These are phyloP conservation scores for Alliaria petiolata DNA, from an alignment of 345 rosid species.

Conservation along the genomic window DNA sequence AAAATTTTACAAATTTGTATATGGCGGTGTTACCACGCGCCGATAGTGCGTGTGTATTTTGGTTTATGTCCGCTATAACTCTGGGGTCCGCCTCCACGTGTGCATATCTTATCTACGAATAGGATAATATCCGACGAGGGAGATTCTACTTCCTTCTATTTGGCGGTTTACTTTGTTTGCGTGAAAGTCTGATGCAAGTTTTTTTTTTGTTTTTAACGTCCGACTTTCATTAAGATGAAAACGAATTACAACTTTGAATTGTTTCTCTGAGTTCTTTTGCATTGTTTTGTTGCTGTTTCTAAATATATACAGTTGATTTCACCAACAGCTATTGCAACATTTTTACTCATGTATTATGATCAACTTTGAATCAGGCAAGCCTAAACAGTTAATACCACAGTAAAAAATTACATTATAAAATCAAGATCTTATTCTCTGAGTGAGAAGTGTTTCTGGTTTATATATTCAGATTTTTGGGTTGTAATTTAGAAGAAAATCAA, in stretches of 20 bases:
- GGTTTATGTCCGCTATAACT: background rate
- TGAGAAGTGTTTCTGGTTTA: too few relatives aligned
- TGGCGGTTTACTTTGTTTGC: too few relatives aligned
- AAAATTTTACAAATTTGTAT: background rate
- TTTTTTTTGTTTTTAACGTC: too few relatives aligned
- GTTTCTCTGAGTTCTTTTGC: background rate
- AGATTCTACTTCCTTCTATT: too few relatives aligned
- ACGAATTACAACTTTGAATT: too few relatives aligned
- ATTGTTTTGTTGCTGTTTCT: background rate
- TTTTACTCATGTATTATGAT: background rate
- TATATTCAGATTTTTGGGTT: background rate
- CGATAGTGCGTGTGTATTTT: background rate
- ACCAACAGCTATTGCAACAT: too few relatives aligned
- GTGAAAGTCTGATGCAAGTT: too few relatives aligned
- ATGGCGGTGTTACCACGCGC: slow-evolving; percentile 11
- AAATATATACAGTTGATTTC: background rate
- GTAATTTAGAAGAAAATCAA: background rate
- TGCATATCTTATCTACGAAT: slow-evolving; percentile 19
- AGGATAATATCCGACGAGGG: background rate
- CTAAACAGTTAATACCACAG: background rate
- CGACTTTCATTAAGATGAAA: too few relatives aligned
- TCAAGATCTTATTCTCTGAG: too few relatives aligned
- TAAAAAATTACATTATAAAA: too few relatives aligned
- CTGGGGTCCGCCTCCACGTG: slow-evolving; percentile 1
- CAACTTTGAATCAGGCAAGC: background rate